phyloP scores from a whole-genome alignment of 805 yeast species.

The Schwanniomyces polymorphus region DNA sequence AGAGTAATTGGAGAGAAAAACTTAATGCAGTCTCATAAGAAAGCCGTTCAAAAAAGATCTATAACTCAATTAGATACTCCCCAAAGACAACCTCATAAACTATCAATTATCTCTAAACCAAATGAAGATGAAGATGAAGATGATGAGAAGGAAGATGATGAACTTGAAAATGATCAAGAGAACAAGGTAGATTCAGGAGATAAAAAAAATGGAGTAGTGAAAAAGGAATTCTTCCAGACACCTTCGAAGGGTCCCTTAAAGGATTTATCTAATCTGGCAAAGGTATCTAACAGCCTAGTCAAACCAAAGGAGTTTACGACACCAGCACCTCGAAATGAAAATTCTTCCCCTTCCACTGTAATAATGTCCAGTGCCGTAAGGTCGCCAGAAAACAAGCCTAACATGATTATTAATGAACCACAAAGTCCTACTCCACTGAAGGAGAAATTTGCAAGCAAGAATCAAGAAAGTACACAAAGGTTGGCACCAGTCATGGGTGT shows the following conservation, averaged over 20 bases:
- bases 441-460: constrained; percentile 9
- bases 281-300: constrained; percentile 2
- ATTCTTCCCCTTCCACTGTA: constrained; percentile 44
- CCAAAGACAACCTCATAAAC: constrained; percentile 32
- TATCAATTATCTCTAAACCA: constrained; percentile 18
- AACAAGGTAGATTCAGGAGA: constrained; percentile 9
- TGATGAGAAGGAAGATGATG: constrained; percentile 9
- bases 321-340: constrained; percentile 31
- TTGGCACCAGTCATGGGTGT: constrained; percentile 38
- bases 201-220: constrained; percentile 15
- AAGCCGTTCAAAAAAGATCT: constrained; percentile 31
- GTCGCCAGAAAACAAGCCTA: constrained; percentile 8
- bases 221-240: constrained; percentile 22
- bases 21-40: constrained; percentile 16
- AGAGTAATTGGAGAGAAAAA: constrained; percentile 19
- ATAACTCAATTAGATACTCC: constrained; percentile 39
- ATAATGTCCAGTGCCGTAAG: constrained; percentile 33
- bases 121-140: constrained; percentile 15
- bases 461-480: constrained; percentile 7
- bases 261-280: constrained; percentile 21
- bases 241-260: constrained; percentile 30
- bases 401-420: constrained; percentile 13
- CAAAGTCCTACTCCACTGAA: constrained; percentile 42
- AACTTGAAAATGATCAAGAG: constrained; percentile 14
- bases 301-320: constrained; percentile 19